Conservation (phyloP, 331 rosid species). For the Phaseolus coccineus region DNA sequence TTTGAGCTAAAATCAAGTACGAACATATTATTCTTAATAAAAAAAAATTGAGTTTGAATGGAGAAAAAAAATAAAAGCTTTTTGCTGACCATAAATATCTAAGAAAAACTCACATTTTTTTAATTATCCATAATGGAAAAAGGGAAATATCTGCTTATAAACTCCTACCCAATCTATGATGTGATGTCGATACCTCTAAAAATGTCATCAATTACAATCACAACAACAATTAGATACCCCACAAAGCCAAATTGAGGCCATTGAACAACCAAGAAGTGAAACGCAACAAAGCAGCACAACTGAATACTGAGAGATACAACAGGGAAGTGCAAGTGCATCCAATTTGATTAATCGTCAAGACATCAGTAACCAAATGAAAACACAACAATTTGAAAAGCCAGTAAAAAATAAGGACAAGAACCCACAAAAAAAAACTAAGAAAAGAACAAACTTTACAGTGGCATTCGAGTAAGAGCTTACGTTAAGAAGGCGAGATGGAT, state of each 20-base stretch:
- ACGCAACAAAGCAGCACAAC: constrained; percentile 15
- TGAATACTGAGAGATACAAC: background rate
- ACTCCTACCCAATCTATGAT: background rate
- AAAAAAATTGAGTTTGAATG: background rate
- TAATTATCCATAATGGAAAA: background rate
- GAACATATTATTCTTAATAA: background rate
- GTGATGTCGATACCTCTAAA: background rate
- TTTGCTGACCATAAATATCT: background rate
- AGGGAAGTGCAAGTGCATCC: background rate
- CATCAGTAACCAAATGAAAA: constrained; percentile 21
- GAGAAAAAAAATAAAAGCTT: background rate
- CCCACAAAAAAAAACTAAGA: background rate
- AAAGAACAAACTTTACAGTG: constrained; percentile 11
- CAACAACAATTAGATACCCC: background rate
- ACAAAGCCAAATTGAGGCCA: constrained; percentile 1
- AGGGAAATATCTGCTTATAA: background rate
- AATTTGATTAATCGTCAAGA: constrained; percentile 2
- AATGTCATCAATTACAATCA: background rate
- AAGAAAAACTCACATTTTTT: background rate
- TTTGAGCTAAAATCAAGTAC: background rate
- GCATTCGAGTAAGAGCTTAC: constrained; percentile 37
- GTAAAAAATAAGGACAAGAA: background rate
- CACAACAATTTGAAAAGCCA: background rate
- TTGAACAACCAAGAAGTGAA: background rate
- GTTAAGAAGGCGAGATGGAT: constrained; percentile 11